A percentile compares a stretch with the other conserved stretches of the same genome.
phyloP scores from a whole-genome alignment of 1,139 yeast species.

The Candida gigantensis region DNA sequence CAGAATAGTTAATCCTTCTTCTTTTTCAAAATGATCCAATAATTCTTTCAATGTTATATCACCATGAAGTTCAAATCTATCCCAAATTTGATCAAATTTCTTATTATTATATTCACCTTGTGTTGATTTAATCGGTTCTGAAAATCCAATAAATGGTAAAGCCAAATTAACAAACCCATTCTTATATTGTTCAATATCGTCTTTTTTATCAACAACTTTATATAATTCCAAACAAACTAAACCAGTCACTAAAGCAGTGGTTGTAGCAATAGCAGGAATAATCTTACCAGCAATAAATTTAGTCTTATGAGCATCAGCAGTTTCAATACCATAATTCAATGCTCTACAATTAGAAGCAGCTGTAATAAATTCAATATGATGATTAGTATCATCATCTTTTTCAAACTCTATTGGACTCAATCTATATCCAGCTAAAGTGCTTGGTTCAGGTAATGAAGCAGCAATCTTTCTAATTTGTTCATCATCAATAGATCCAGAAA shows the following conservation, averaged over 20 bases:
- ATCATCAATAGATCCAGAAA: slow-evolving; percentile 55
- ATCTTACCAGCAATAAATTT: slow-evolving; percentile 91
- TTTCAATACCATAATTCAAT: slow-evolving; percentile 79
- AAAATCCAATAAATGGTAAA: slow-evolving; percentile 92
- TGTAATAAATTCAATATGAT: slow-evolving; percentile 94
- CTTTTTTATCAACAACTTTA: slow-evolving; percentile 77
- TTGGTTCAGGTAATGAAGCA: slow-evolving; percentile 82
- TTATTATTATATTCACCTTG: slow-evolving; percentile 81
- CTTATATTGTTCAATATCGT: slow-evolving; percentile 83
- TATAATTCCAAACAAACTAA: slow-evolving; percentile 87
- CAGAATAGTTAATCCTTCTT: slow-evolving; percentile 83
- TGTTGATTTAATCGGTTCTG: slow-evolving; percentile 90
- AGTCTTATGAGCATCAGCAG: slow-evolving; percentile 74
- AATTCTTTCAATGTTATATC: slow-evolving; percentile 77
- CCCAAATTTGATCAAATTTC: slow-evolving; percentile 90
- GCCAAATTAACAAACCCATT: slow-evolving; percentile 95
- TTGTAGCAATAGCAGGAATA: slow-evolving; percentile 98
- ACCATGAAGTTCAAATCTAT: slow-evolving; percentile 80
- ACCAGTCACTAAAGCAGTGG: slow-evolving; percentile 96
- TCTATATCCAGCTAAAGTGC: slow-evolving; percentile 85
- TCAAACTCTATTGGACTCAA: slow-evolving; percentile 89
- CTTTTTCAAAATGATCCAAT: slow-evolving; percentile 70
- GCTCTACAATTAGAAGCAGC: slow-evolving; percentile 98
- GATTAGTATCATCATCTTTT: slow-evolving; percentile 95
- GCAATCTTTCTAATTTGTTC: slow-evolving; percentile 61